Evolutionary conservation across 176 grass and related monocot species (phyloP), one percentile per base, ranked within the genome.

Genomic region (Carex scoparia): DNA sequence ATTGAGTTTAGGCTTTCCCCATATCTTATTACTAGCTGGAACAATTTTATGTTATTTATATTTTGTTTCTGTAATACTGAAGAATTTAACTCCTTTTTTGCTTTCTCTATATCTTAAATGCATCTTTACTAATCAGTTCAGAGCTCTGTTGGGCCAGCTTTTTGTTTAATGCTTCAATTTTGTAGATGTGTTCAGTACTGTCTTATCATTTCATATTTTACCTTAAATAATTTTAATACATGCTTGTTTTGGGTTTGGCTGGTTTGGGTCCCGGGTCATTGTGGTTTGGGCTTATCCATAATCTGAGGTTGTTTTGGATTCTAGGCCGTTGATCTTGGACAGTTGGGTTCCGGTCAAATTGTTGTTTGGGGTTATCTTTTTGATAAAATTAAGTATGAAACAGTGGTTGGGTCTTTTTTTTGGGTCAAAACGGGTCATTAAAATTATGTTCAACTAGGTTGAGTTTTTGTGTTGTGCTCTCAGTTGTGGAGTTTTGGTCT

Each of bases 21-120:
- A 79, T 53, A 79, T 79, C 30, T 79, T 79, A 35, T 79, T 79
- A 79, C 46, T 79, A 79, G 40, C 46, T 46, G 15, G 69, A 46
- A 48, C n/a, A 15, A 72, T 48, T 40, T 46, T 71, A 71, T 46
- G 16, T 44, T 48, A 71, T 42, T 46, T 71, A 48, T n/a, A 23
- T 10, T 72, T 48, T 15, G 48, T 72, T 15, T 72, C 69, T 72
- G 69, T 40, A 49, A 72, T 72, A 44, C 35, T 72, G 40, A 72
- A 48, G 69, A 16, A 72, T 71, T 63, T 72, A 48, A 48, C 40
- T 46, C 15, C 12, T 79, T 78, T 31, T 16, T 6, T 57, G 31
- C 14, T 69, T 42, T 33, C 13, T 58, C 51, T 28, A 11, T 54
- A 54, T 75, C 19, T 75, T 53, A 27, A 28, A 57, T 33, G 28